Evolutionary conservation across 768 basidiomycete species (phyloP), one percentile per base, ranked within the genome.

Genomic region (Pleurotus sapidus): DNA sequence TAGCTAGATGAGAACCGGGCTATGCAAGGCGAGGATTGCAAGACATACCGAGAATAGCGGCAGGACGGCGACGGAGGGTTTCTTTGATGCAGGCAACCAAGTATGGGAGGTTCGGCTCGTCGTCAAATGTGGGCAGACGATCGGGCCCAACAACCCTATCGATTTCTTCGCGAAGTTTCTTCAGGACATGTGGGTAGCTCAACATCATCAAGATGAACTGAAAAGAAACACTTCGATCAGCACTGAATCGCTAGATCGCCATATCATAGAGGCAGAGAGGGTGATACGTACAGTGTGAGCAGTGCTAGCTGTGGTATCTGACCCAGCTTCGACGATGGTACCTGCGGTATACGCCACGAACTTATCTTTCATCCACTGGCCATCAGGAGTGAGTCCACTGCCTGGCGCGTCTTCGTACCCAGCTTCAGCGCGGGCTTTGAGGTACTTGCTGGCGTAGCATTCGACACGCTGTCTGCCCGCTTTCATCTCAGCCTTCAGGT

Each of bases 121-220:
- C 84, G 3, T 67, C 64, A 23, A 75, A 63, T 5, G 37, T 69
- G 1, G 78, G 78, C 0, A 77, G 65, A 17, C 78, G 68, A n/a
- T 70, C 72, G 5, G 57, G 60, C 0, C 72, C 75, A 55, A 77
- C 64, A 3, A 79, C 72, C 0, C 70, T 54, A 57, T 81, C 79
- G 3, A 86, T 72, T 60, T 86, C 85, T 15, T 68, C 74, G 56
- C 83, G 83, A 0, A 80, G 79, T 60, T 77, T 78, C 59, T 67
- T 73, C 63, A 79, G 78, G 6, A 83, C 78, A 4, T 82, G 78
- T 70, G 68, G 61, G 57, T 64, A 61, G 34, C 58, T 56, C 11
- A 55, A 50, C 61, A 58, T 57, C 23, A 18, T 51, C 14, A 53
- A 46, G 37, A 17, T 43, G 27, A 51, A 56, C 42, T 45, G 15